Percentiles rank a stretch among this genome's conserved stretches.
Evolutionary conservation across 169 alveolate species (phyloP).

Genomic region (Plasmodium gonderi): DNA sequence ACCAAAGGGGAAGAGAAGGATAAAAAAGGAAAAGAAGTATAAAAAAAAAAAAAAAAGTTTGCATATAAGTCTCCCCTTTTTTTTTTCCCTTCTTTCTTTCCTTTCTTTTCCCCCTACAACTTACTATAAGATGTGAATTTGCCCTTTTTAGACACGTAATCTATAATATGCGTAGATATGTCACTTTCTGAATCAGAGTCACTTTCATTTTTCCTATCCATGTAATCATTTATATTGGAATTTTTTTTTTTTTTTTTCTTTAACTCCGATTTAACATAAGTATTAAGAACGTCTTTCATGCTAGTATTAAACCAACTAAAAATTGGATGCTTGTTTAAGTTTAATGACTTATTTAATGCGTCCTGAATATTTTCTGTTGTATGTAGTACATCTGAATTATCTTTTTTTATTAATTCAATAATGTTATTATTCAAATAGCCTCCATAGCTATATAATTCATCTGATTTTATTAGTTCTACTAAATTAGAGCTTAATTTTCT

Average conservation of each 20-base stretch:
- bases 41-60: no score
- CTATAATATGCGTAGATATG: slow-evolving; percentile 55
- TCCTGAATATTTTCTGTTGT: slow-evolving; percentile 32
- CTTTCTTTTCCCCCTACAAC: background rate
- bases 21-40: no score
- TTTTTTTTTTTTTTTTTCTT: slow-evolving; percentile 44
- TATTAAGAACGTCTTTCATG: slow-evolving; percentile 60
- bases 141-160: slow-evolving; percentile 40
- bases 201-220: slow-evolving; percentile 25
- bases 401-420: slow-evolving; percentile 34
- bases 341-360: slow-evolving; percentile 42
- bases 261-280: slow-evolving; percentile 44
- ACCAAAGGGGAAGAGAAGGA: no score
- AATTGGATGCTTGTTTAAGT: slow-evolving; percentile 47
- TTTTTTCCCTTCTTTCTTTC: background rate
- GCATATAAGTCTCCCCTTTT: no score
- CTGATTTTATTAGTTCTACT: slow-evolving; percentile 67
- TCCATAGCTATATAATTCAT: slow-evolving; percentile 65
- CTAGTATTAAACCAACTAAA: slow-evolving; percentile 66
- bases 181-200: slow-evolving; percentile 63
- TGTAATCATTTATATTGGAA: slow-evolving; percentile 8
- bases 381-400: slow-evolving; percentile 19
- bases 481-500: background rate
- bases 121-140: background rate
- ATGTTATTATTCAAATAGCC: slow-evolving; percentile 55